Conservation (phyloP, 2,329 filamentous ascomycete species). For the Cercospora janseana region DNA sequence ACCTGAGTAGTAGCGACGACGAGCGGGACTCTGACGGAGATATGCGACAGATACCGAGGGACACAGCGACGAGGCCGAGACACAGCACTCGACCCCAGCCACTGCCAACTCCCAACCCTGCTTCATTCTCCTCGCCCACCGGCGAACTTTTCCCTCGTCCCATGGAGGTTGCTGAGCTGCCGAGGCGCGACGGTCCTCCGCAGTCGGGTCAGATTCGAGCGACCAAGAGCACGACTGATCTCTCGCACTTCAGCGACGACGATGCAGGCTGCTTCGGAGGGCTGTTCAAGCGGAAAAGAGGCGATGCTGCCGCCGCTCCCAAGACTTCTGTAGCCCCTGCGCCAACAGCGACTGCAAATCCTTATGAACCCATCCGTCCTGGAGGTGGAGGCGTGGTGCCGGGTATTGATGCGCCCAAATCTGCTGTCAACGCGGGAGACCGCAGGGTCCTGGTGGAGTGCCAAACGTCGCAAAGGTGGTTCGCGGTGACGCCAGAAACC, state of each 20-base stretch:
- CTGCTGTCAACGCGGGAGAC: conserved; percentile 76
- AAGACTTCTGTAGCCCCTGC: no score
- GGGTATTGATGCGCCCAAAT: conserved; percentile 71
- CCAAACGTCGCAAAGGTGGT: conserved; percentile 63
- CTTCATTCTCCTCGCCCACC: conserved; percentile 17
- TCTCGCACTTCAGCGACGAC: conserved; percentile 28
- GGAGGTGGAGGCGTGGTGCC: conserved; percentile 51
- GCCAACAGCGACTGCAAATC: conserved; percentile 24
- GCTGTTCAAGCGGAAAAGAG: conserved; percentile 38
- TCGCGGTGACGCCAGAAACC: conserved; percentile 73
- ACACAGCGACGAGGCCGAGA: conserved; percentile 6
- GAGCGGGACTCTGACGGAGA: conserved; percentile 8
- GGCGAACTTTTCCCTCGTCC: conserved; percentile 36
- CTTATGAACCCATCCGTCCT: conserved; percentile 29
- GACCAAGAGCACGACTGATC: conserved; percentile 32
- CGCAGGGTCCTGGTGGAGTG: conserved; percentile 73
- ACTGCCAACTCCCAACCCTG: conserved; percentile 5
- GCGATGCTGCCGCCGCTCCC: no score
- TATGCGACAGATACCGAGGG: conserved; percentile 12
- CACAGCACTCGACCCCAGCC: conserved; percentile 2
- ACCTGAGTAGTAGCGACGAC: conserved; percentile 8
- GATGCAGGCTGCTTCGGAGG: conserved; percentile 35
- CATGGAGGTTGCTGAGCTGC: conserved; percentile 22
- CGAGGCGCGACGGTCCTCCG: conserved; percentile 31
- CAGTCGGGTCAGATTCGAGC: conserved; percentile 35